Evolutionary conservation across 306 rosid genomes (phyloP).

Genomic region (Begonia loranthoides): DNA sequence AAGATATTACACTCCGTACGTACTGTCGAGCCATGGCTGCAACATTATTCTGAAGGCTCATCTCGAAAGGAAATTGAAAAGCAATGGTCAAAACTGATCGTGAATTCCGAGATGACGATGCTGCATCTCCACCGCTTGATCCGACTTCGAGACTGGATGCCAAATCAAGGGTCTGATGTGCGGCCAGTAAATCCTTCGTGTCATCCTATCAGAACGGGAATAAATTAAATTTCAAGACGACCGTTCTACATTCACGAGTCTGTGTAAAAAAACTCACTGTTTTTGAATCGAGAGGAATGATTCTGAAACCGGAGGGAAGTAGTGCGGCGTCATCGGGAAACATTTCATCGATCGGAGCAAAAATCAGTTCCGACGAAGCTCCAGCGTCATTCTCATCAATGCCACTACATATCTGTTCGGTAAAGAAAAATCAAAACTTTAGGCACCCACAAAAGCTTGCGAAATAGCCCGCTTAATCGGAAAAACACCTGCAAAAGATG

Average conservation of each 20-base stretch:
- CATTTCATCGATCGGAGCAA: slow-evolving; percentile 88
- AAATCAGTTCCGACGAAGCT: slow-evolving; percentile 75
- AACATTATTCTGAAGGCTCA: slow-evolving; percentile 64
- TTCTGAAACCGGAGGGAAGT: slow-evolving; percentile 93
- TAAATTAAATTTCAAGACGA: not conserved
- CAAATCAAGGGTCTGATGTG: slow-evolving; percentile 70
- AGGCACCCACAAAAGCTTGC: not conserved
- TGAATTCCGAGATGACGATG: slow-evolving; percentile 33
- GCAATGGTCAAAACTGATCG: slow-evolving; percentile 92
- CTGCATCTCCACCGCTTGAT: slow-evolving; percentile 40
- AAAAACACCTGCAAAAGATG: slow-evolving; percentile 75
- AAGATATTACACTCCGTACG: slow-evolving; percentile 70
- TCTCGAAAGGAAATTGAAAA: slow-evolving; percentile 89
- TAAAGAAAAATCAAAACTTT: not conserved
- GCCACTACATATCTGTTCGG: slow-evolving; percentile 62
- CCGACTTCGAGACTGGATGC: slow-evolving; percentile 87
- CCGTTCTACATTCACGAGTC: no score
- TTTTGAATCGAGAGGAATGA: slow-evolving; percentile 82
- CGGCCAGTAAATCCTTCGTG: slow-evolving; percentile 38
- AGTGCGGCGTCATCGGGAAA: slow-evolving; percentile 80
- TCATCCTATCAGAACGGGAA: slow-evolving; percentile 36
- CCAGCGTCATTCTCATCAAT: slow-evolving; percentile 71
- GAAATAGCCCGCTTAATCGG: not conserved
- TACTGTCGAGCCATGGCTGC: slow-evolving; percentile 84
- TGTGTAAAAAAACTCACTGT: slow-evolving; percentile 29